A percentile compares a stretch with the other conserved stretches of the same genome.
Evolutionary conservation across 257 asterid species (phyloP).

Genomic region (Galeopsis tetrahit): DNA sequence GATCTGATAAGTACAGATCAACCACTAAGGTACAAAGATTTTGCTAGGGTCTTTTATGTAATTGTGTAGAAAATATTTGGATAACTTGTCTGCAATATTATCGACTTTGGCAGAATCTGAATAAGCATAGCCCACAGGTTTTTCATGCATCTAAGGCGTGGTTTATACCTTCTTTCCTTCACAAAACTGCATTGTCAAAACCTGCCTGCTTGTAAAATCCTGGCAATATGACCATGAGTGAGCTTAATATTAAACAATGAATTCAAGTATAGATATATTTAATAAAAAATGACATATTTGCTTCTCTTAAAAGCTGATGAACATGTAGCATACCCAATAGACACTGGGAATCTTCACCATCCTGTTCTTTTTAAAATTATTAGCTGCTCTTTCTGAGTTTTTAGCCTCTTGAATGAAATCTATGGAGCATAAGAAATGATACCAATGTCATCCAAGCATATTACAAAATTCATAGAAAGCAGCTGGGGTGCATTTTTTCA

Average conservation of each 20-base stretch:
- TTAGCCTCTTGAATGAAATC: conserved; percentile 92
- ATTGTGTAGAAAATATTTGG: background rate
- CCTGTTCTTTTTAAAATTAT: conserved; percentile 60
- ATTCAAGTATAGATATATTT: background rate
- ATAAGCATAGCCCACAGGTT: conserved; percentile 23
- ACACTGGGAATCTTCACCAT: conserved; percentile 70
- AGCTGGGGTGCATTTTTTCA: conserved; percentile 27
- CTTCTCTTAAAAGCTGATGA: conserved; percentile 33
- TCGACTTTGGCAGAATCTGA: background rate
- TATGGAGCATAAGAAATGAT: conserved; percentile 41
- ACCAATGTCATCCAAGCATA: conserved; percentile 31
- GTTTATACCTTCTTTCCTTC: conserved; percentile 78
- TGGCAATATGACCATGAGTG: conserved; percentile 39
- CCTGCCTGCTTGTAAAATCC: conserved; percentile 84
- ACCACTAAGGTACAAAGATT: background rate
- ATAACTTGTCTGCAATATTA: conserved; percentile 11
- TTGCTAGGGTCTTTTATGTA: background rate
- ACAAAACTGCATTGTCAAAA: conserved; percentile 89
- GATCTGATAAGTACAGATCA: conserved; percentile 7
- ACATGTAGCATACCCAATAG: conserved; percentile 69
- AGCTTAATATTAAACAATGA: conserved; percentile 27
- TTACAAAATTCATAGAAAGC: conserved; percentile 19
- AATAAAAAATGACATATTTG: conserved; percentile 15
- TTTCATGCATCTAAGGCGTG: conserved; percentile 28
- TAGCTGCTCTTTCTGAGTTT: conserved; percentile 74